Evolutionary conservation across 148 eudicot species (phyloP), one percentile per base, ranked within the genome.

Genomic region (Heliosperma pusillum): DNA sequence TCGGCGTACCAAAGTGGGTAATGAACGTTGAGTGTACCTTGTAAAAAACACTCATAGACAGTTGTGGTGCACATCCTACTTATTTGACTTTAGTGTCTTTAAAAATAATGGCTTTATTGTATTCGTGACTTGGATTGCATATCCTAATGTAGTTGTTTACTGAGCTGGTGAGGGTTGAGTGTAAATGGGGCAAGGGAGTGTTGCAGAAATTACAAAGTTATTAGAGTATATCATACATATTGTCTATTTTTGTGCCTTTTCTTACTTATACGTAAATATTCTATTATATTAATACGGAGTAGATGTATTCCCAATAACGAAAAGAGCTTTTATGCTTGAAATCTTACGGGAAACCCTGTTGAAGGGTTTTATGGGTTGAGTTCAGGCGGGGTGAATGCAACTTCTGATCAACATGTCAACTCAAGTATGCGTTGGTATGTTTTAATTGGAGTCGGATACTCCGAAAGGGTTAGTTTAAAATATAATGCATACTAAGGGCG

Each of bases 1-100:
- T 61, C 73, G 66, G 26, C 76, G 42, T 71, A 71, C 76, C 74
- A 44, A 76, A 66, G 22, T 29, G 15, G 77, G 52, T 60, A 68
- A 71, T 15, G 10, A 52, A 55, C 25, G 52, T 45, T 10, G 47
- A 17, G 60, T 66, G 22, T 40, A 27, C 27, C 17, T 71, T 57
- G 24, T 7, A 50, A 40, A 21, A 33, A 70, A 33, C 13, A 20
- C 26, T 25, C 53, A 75, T 55, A 66, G 60, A 66, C 58, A 71
- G 55, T 64, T 60, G 44, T 69, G 40, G 59, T 59, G 69, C 62
- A 61, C 53, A 9, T 67, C 64, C 19, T 62, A 21, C 58, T 40
- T 75, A 57, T 62, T 80, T 62, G 64, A 55, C 72, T 50, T 62
- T 69, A 58, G 30, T 70, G 22, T 69, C 0, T 36, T 36, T 67